A percentile compares a stretch with the other conserved stretches of the same genome.
Conservation (phyloP, 2,329 filamentous ascomycete genomes). For the Colletotrichum graminicola region DNA sequence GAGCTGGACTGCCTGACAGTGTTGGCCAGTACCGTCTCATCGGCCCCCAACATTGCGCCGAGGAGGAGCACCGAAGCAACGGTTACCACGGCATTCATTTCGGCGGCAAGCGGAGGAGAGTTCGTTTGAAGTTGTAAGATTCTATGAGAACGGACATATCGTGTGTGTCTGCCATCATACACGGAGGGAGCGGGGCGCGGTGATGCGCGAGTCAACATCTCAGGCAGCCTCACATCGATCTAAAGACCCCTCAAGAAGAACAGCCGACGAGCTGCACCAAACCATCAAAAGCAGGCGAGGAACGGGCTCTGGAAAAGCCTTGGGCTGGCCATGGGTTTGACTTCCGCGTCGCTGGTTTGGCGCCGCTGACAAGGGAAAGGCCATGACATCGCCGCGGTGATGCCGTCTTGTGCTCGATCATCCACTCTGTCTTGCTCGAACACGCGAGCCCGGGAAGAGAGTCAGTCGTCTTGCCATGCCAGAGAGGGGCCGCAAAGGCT, state of each 20-base stretch:
- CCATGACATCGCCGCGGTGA: not conserved
- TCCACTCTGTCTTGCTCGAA: not conserved
- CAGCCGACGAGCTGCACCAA: not conserved
- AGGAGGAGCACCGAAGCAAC: not conserved
- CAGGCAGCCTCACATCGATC: not conserved
- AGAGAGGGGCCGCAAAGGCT: too few relatives aligned
- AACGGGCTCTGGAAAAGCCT: not conserved
- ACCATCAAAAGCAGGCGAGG: not conserved
- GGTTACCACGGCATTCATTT: not conserved
- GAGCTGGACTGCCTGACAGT: not conserved
- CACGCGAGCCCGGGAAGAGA: too few relatives aligned
- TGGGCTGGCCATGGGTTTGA: not conserved
- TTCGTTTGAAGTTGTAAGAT: too few relatives aligned
- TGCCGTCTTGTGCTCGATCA: not conserved
- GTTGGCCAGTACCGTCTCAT: not conserved
- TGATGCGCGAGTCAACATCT: not conserved
- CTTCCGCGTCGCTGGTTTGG: not conserved
- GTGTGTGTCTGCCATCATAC: not conserved
- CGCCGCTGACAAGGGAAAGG: not conserved
- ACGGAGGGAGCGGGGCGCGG: not conserved
- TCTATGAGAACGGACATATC: not conserved
- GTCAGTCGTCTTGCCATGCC: not conserved
- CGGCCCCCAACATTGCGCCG: not conserved
- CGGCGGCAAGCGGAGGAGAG: too few relatives aligned
- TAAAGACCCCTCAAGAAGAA: not conserved